phyloP scores from a whole-genome alignment of 495 filamentous ascomycete species.

The Aspergillus conjunctus region DNA sequence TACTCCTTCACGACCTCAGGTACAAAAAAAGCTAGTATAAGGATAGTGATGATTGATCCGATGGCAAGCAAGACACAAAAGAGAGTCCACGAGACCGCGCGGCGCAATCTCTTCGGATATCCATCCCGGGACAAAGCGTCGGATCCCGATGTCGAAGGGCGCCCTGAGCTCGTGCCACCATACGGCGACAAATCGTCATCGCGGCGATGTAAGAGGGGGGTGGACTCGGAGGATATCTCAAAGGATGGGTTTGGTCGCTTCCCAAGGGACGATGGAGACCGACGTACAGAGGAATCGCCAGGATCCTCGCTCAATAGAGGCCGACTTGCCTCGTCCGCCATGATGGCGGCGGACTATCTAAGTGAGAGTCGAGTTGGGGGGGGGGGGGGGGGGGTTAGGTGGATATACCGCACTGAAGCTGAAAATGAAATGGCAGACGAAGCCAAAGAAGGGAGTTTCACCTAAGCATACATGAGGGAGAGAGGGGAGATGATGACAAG shows the following conservation, averaged over 20 bases:
- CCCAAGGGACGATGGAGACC: conserved; percentile 13
- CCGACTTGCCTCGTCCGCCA: conserved; percentile 41
- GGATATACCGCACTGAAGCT: conserved; percentile 12
- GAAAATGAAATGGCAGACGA: conserved; percentile 2
- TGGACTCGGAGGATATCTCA: conserved; percentile 46
- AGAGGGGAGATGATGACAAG: conserved; percentile 25
- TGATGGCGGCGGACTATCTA: conserved; percentile 24
- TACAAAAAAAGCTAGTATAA: conserved; percentile 73
- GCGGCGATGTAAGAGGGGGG: conserved; percentile 44
- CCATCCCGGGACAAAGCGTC: conserved; percentile 17
- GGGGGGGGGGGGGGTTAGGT: conserved; percentile 15
- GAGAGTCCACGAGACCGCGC: conserved; percentile 55
- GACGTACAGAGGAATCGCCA: conserved; percentile 24
- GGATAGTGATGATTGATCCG: conserved; percentile 49
- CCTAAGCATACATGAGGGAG: neutral
- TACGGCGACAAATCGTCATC: conserved; percentile 38
- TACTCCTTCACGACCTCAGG: conserved; percentile 83
- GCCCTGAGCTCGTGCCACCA: conserved; percentile 32
- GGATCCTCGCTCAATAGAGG: conserved; percentile 35
- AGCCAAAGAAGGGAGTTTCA: conserved; percentile 2
- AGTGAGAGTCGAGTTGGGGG: conserved; percentile 12
- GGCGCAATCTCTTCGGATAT: conserved; percentile 30
- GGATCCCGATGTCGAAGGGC: conserved; percentile 27
- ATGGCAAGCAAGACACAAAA: conserved; percentile 56
- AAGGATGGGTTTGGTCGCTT: conserved; percentile 29